These are phyloP conservation scores for Solanum hybrid DNA, from an alignment of 305 asterid species.

Conservation along the genomic window DNA sequence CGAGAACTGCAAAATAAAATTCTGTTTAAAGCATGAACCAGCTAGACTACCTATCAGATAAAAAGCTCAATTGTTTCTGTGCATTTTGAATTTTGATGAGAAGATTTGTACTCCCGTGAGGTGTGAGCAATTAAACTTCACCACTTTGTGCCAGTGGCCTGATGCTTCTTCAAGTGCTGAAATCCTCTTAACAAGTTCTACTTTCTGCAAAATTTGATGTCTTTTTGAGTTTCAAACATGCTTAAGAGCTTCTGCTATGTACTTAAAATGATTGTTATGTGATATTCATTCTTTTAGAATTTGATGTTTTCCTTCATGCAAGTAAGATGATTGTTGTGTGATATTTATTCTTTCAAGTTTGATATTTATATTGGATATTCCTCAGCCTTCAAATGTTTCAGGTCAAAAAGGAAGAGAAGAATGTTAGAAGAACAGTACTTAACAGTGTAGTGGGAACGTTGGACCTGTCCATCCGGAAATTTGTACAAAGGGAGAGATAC, in stretches of 20 bases:
- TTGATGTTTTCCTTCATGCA: not conserved
- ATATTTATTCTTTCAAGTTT: not conserved
- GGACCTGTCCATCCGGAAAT: slow-evolving; percentile 69
- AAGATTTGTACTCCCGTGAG: not conserved
- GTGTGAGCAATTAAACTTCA: not conserved
- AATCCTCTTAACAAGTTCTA: not conserved
- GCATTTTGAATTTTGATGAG: not conserved
- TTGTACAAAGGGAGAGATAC: slow-evolving; percentile 67
- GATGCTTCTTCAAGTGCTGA: not conserved
- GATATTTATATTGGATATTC: not conserved
- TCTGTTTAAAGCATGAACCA: not conserved
- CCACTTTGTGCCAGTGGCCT: not conserved
- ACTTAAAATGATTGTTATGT: not conserved
- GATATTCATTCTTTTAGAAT: not conserved
- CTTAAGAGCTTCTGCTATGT: not conserved
- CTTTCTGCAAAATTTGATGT: not conserved
- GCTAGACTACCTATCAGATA: not conserved
- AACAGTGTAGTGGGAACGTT: slow-evolving; percentile 84
- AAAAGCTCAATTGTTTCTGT: not conserved
- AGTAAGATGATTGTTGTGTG: not conserved
- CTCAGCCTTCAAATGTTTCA: slow-evolving; percentile 23
- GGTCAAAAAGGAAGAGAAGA: slow-evolving; percentile 77
- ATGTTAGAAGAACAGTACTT: slow-evolving; percentile 70
- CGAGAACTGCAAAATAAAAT: not conserved
- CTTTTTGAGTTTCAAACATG: not conserved